Conservation (phyloP, 1,284 basidiomycete species). For the Pseudozyma thailandica region DNA sequence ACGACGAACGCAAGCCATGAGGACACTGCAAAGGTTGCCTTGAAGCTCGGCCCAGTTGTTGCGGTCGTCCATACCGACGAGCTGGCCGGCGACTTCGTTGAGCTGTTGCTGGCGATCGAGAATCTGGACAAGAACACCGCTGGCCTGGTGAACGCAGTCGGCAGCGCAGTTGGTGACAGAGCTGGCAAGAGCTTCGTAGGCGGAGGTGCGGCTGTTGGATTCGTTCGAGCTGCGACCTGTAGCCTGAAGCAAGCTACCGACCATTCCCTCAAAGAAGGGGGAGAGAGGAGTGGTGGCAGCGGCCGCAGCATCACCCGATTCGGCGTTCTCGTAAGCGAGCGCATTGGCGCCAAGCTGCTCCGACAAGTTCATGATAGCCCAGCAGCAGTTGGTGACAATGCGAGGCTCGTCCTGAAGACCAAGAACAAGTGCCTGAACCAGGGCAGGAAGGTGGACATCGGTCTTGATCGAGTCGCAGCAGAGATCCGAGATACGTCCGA, state of each 20-base stretch:
- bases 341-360: constrained; percentile 60
- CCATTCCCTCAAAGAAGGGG: constrained; percentile 82
- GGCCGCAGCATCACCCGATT: constrained; percentile 70
- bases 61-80: constrained; percentile 92
- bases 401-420: constrained; percentile 85
- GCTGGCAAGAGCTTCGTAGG: constrained; percentile 93
- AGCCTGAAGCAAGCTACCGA: constrained; percentile 56
- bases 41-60: constrained; percentile 99
- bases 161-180: constrained; percentile 83
- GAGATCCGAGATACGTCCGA: constrained; percentile 93
- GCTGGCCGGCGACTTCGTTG: constrained; percentile 78
- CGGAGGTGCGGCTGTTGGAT: constrained; percentile 90
- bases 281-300: constrained; percentile 75
- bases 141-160: constrained; percentile 84
- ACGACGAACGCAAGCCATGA: constrained; percentile 71
- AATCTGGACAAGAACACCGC: constrained; percentile 83
- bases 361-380: constrained; percentile 90
- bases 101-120: constrained; percentile 90
- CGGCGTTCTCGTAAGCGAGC: constrained; percentile 69
- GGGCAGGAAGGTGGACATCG: constrained; percentile 84
- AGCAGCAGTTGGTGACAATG: constrained; percentile 93
- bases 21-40: constrained; percentile 85
- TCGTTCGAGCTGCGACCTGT: constrained; percentile 81
- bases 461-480: constrained; percentile 87
- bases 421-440: constrained; percentile 84